These are phyloP conservation scores for Voacanga thouarsii DNA, from an alignment of 257 asterid genomes.

Conservation along the genomic window DNA sequence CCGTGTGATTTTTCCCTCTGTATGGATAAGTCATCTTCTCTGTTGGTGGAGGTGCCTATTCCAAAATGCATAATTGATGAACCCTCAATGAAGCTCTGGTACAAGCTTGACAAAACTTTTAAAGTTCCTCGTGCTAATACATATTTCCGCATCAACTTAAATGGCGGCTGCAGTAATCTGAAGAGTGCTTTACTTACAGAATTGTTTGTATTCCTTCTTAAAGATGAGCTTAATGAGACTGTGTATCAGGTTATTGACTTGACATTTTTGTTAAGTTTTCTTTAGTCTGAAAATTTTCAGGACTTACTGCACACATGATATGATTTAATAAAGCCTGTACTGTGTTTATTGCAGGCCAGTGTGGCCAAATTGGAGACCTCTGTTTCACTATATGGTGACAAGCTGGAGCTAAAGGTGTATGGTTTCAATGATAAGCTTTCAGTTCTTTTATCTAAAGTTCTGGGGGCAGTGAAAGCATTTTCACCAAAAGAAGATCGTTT, in stretches of 20 bases:
- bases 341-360: slow-evolving; percentile 67
- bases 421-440: slow-evolving; percentile 97
- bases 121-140: slow-evolving; percentile 96
- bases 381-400: slow-evolving; percentile 80
- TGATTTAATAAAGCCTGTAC: background rate
- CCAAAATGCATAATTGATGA: slow-evolving; percentile 86
- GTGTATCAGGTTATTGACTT: slow-evolving; percentile 72
- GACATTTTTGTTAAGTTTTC: slow-evolving; percentile 12
- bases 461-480: slow-evolving; percentile 66
- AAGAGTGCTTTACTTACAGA: slow-evolving; percentile 76
- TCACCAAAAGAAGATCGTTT: slow-evolving; percentile 86
- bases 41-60: slow-evolving; percentile 37
- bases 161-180: slow-evolving; percentile 69
- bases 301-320: background rate
- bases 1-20: slow-evolving; percentile 81
- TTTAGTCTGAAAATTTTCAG: background rate
- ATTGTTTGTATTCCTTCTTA: slow-evolving; percentile 72
- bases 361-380: slow-evolving; percentile 91
- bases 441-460: slow-evolving; percentile 71
- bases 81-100: slow-evolving; percentile 80
- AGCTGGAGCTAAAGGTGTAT: slow-evolving; percentile 87
- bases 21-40: slow-evolving; percentile 44
- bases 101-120: slow-evolving; percentile 81
- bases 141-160: slow-evolving; percentile 83
- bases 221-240: slow-evolving; percentile 95